Base-by-base conservation (phyloP, 108 stramenopile genomes). In the Bacterosira constricta region DNA sequence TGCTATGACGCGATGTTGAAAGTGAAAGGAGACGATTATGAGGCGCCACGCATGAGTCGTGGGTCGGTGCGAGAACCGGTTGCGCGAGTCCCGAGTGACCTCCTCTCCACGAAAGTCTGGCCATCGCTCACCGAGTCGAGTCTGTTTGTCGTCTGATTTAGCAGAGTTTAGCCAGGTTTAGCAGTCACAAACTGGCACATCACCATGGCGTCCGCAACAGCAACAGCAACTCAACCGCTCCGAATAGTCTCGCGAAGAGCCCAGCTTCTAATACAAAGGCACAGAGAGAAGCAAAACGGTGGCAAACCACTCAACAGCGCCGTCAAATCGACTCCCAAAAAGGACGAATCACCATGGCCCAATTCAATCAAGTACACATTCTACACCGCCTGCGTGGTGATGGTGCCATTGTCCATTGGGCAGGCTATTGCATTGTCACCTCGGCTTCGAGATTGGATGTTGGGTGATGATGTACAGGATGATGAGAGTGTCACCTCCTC, bases 241-340 rank as follows among this genome's bases (percentile, higher is more conserved):
- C 69, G 69, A 12, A 63, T 70, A 70, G 64, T 54, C 29, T 78
- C 77, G 10, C 77, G 77, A 26, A 37, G 69, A 45, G 77, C 77
- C 37, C 56, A 70, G 51, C 11, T 54, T 44, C 46, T 78, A 6
- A 21, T 78, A 7, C 62, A 73, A 70, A 57, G 52, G 21, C 44
- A 62, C 42, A 21, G 35, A 26, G 46, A 49, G 20, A 23, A 26
- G 26, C 27, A 29, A 52, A 52, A 4, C 51, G 30, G 21, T 9
- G 49, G 17, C 10, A 65, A 54, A 13, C 18, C 64, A 35, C 38
- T 55, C 30, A n/a, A 12, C 31, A 47, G 4, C 27, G 23, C 68
- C 37, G 15, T 27, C 36, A 11, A 23, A n/a, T 4, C 31, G 18
- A 31, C 18, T 4, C 38, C 51, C 18, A 54, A 36, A 52, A 38